These are phyloP conservation scores for Aechmea fasciata DNA, from an alignment of 176 grass and related monocot species.

Conservation along the genomic window DNA sequence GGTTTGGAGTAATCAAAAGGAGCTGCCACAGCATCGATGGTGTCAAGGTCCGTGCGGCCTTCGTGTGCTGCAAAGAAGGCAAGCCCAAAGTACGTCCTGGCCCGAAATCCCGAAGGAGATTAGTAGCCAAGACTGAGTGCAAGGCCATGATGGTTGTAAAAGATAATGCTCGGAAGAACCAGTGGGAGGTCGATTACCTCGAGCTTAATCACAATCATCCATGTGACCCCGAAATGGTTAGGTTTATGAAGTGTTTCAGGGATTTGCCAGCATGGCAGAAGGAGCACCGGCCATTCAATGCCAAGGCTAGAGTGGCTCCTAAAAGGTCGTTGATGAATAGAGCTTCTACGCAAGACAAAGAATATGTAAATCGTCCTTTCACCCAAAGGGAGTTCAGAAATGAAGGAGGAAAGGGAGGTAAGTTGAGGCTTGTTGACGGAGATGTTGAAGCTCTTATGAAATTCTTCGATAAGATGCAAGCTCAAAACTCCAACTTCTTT, in stretches of 20 bases:
- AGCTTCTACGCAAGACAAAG: slow-evolving; percentile 15
- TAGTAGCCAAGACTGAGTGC: slow-evolving; percentile 60
- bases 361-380: slow-evolving; percentile 25
- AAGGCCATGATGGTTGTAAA: slow-evolving; percentile 89
- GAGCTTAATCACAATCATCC: slow-evolving; percentile 78
- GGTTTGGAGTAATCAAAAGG: slow-evolving; percentile 72
- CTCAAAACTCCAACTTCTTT: slow-evolving; percentile 64
- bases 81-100: slow-evolving; percentile 59
- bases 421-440: slow-evolving; percentile 55
- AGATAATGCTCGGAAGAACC: slow-evolving; percentile 75
- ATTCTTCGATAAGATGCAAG: slow-evolving; percentile 69
- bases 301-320: slow-evolving; percentile 3
- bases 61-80: slow-evolving; percentile 79
- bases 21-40: slow-evolving; percentile 79
- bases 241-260: slow-evolving; percentile 62
- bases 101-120: slow-evolving; percentile 48
- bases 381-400: slow-evolving; percentile 32
- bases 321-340: slow-evolving; percentile 20
- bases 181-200: slow-evolving; percentile 70
- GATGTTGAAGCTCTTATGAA: slow-evolving; percentile 60
- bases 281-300: slow-evolving; percentile 23
- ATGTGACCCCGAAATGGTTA: slow-evolving; percentile 53
- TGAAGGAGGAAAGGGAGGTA: slow-evolving; percentile 47
- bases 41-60: slow-evolving; percentile 65
- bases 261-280: slow-evolving; percentile 36